Base-by-base conservation (phyloP, 1,139 yeast species). In the Hemisphaericaspora subhashii region DNA sequence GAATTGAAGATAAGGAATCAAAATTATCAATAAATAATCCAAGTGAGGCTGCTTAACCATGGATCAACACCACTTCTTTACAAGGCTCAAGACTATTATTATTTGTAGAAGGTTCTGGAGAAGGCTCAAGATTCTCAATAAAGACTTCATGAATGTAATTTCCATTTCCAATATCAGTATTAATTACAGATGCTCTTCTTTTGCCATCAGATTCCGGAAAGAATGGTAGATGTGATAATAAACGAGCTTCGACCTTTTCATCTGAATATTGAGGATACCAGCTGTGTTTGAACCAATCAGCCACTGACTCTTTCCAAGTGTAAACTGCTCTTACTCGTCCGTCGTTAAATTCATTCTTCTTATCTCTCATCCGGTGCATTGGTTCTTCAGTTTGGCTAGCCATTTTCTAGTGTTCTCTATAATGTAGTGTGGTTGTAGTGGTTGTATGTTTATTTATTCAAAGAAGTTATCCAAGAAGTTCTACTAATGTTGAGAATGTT, bases 91-190 rank as follows among this genome's bases (percentile, higher is more conserved):
- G 29, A 9, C 27, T 14, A 5, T 12, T 14, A 17, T 22, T 32
- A 16, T 11, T 12, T 9, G 11, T 14, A 9, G 33, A 21, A 14
- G 30, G 30, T 4, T 33, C 29, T 4, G 54, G 52, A 3, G 23
- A 28, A 8, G 46, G 40, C 36, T 65, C 66, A 5, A 48, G 58
- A 48, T 71, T 70, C 35, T 64, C 68, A 35, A 72, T 60, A 41
- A 66, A 67, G 40, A 84, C 74, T 52, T 83, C 86, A 54, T 83
- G 84, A 53, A 86, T 74, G 47, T 58, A 69, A 21, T 72, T 64
- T 8, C 73, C 69, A 15, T 64, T 52, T 29, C 71, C 70, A 11
- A 82, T 71, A 4, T 69, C 66, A 1, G 86, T 77, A 48, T 80
- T 64, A 20, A 75, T 57, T 12, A 79, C 55, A 17, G 63, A 50